Base-by-base conservation (phyloP, 345 rosid species). In the Pistacia vera region DNA sequence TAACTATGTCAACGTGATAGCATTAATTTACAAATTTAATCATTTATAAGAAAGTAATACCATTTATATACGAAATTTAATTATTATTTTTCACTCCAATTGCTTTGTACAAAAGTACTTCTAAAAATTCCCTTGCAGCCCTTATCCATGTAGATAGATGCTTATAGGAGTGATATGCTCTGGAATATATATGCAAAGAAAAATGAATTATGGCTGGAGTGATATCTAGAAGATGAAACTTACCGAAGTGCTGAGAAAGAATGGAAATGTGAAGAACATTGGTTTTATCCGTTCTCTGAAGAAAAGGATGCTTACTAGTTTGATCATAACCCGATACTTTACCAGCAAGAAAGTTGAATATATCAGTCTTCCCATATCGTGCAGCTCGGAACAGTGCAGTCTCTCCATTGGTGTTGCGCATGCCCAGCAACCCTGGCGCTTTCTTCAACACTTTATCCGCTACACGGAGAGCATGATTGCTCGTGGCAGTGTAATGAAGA, bases 181-280 rank as follows among this genome's bases (percentile, higher is more conserved):
- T 25, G 25, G 25, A 25, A 1, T 25, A 25, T 25, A 25, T 36
- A 5, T 36, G 41, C 41, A 41, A 7, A 41, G 8, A 41, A 41
- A 41, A 41, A 5, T 41, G 46, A 41, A 41, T 2, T 0, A 51
- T 51, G 13, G 18, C 13, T 8, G 17, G 12, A 12, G n/a, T 25
- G 25, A 25, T 25, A 25, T 10, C 4, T 11, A 54, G 5, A 4
- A 4, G 18, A 54, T 13, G 57, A 41, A 66, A 46, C 56, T 18
- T 63, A 79, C 78, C 83, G 18, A 58, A 82, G 18, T 80, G 71
- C 51, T 71, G 72, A 16, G 73, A 67, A 3, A 77, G 44, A 38
- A 83, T 61, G 35, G 84, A 61, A 63, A 66, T 66, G 22, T 77
- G 78, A 63, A 83, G 83, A 74, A 83, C 75, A 30, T 77, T 75